A percentile compares a stretch with the other conserved stretches of the same genome.
Evolutionary conservation across 176 grass and related monocot species (phyloP).

Genomic region (Rhynchospora tenuis): DNA sequence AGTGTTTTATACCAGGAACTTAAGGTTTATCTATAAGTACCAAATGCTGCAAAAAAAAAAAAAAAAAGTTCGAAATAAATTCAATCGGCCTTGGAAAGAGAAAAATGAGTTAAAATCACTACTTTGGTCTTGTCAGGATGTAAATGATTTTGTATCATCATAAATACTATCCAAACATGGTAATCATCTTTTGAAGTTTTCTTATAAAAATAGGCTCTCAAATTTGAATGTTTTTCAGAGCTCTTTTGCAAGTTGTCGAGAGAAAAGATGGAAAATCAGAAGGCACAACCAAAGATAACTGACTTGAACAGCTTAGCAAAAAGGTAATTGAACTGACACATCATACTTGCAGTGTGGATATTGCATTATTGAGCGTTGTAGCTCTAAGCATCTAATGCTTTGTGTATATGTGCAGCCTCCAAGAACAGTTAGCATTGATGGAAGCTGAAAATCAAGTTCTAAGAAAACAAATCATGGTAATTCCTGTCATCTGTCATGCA

Average conservation of each 20-base stretch:
- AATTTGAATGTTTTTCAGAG: neutral
- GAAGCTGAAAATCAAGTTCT: conserved; percentile 94
- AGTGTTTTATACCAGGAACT: neutral
- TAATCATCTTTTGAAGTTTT: neutral
- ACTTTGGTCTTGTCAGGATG: neutral
- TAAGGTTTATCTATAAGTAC: neutral
- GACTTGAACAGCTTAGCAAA: conserved; percentile 66
- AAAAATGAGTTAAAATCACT: neutral
- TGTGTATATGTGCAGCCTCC: conserved; percentile 45
- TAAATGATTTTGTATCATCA: neutral
- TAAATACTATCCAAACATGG: neutral
- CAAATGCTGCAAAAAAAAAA: neutral
- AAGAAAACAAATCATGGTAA: conserved; percentile 52
- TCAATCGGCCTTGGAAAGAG: neutral
- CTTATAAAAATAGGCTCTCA: neutral
- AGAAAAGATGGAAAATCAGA: conserved; percentile 39
- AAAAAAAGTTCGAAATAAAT: neutral
- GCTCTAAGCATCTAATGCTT: neutral
- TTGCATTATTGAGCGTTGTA: neutral
- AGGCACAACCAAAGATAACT: conserved; percentile 53
- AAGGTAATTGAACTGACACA: conserved; percentile 42
- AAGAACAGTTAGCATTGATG: conserved; percentile 76
- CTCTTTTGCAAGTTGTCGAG: neutral
- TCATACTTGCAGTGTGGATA: conserved; percentile 5
- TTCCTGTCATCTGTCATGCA: conserved; percentile 21